Evolutionary conservation across 495 filamentous ascomycete species (phyloP).

Genomic region (Thozetella sp.): DNA sequence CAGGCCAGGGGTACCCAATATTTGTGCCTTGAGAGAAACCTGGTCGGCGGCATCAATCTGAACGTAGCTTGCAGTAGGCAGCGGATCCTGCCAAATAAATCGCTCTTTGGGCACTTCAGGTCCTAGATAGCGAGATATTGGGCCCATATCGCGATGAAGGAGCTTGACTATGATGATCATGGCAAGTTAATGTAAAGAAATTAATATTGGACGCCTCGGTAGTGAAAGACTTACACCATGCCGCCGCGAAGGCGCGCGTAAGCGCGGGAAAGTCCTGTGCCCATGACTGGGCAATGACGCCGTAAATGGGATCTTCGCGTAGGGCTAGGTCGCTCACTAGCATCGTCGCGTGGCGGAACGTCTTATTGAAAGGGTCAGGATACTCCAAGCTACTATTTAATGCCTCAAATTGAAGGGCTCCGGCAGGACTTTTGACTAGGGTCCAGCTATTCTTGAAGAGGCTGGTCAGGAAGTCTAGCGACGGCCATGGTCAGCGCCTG

Average conservation of each 20-base stretch:
- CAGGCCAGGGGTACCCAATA: conserved; percentile 58
- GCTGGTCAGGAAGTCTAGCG: conserved; percentile 66
- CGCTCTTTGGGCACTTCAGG: conserved; percentile 67
- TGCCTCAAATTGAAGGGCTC: conserved; percentile 72
- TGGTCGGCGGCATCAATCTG: conserved; percentile 60
- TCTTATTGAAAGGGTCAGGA: conserved; percentile 66
- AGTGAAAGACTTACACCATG: too few species aligned
- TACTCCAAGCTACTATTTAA: conserved; percentile 64
- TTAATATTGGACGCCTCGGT: too few species aligned
- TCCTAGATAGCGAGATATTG: conserved; percentile 65
- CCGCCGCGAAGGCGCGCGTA: conserved; percentile 63
- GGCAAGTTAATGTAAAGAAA: too few species aligned
- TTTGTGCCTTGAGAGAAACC: conserved; percentile 62
- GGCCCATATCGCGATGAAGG: conserved; percentile 73
- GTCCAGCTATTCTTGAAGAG: conserved; percentile 77
- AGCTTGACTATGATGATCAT: too few species aligned
- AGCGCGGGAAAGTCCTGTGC: conserved; percentile 65
- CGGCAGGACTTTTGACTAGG: conserved; percentile 69
- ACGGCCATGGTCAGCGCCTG: too few species aligned
- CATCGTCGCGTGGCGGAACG: conserved; percentile 69
- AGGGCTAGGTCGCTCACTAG: conserved; percentile 70
- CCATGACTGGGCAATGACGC: conserved; percentile 71
- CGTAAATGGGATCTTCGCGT: conserved; percentile 67
- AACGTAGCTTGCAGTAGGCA: conserved; percentile 58
- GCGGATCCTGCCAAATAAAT: conserved; percentile 66